A percentile compares a stretch with the other conserved stretches of the same genome.
Conservation (phyloP, 1,284 basidiomycete species). For the Rhizopogon hawkerae region DNA sequence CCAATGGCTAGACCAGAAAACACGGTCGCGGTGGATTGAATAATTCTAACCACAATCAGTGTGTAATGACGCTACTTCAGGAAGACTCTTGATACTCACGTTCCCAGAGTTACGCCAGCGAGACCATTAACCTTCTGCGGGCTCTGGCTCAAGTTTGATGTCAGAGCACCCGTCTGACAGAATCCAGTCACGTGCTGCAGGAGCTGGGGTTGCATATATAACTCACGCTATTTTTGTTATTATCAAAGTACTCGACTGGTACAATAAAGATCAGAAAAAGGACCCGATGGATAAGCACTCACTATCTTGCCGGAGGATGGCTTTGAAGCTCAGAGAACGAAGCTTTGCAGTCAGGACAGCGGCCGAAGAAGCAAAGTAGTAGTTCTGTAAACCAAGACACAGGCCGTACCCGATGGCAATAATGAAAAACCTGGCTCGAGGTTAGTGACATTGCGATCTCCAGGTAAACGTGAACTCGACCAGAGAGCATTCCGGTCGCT, state of each 20-base stretch:
- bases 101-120: slow-evolving; percentile 77
- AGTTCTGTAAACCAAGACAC: slow-evolving; percentile 59
- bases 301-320: slow-evolving; percentile 75
- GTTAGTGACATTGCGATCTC: slow-evolving; percentile 6
- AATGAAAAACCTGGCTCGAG: slow-evolving; percentile 48
- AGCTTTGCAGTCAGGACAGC: slow-evolving; percentile 57
- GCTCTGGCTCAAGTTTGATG: slow-evolving; percentile 73
- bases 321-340: slow-evolving; percentile 57
- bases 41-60: slow-evolving; percentile 38
- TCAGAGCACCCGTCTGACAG: slow-evolving; percentile 64
- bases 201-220: slow-evolving; percentile 8
- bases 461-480: slow-evolving; percentile 16
- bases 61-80: not conserved
- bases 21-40: slow-evolving; percentile 73
- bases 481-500: slow-evolving; percentile 64
- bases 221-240: slow-evolving; percentile 67
- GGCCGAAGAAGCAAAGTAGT: slow-evolving; percentile 57
- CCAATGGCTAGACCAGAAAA: slow-evolving; percentile 68
- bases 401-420: slow-evolving; percentile 64
- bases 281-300: slow-evolving; percentile 19
- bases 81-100: slow-evolving; percentile 29
- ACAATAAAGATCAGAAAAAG: slow-evolving; percentile 4
- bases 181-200: not conserved
- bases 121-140: slow-evolving; percentile 86
- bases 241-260: slow-evolving; percentile 79